Conservation (phyloP, 257 asterid species). For the Primulina huaijiensis region DNA sequence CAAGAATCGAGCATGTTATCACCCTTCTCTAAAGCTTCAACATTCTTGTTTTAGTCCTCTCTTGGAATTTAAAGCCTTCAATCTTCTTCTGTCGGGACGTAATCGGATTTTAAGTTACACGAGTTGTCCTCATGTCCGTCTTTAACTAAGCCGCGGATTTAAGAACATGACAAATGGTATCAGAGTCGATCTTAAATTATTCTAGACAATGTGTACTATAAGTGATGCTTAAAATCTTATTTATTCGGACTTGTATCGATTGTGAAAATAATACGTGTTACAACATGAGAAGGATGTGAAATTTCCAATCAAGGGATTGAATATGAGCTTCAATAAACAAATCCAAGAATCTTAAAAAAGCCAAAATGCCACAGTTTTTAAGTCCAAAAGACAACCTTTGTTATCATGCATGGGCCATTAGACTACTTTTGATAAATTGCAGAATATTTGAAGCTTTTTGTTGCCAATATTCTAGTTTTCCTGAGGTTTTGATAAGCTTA, state of each 20-base stretch:
- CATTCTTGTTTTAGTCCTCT: conserved; percentile 4
- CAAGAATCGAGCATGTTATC: conserved; percentile 11
- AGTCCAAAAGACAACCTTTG: conserved; percentile 8
- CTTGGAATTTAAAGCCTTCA: neutral
- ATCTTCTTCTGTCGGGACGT: neutral
- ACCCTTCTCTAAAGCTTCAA: conserved; percentile 16
- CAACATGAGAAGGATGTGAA: neutral
- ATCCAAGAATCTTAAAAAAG: conserved; percentile 17
- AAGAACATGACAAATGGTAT: neutral
- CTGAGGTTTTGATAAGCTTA: neutral
- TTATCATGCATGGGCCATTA: neutral
- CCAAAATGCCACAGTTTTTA: conserved; percentile 4
- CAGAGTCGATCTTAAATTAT: neutral
- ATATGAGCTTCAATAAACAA: conserved; percentile 3
- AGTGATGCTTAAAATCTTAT: too few relatives aligned
- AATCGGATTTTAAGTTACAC: conserved; percentile 3
- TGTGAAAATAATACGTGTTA: neutral
- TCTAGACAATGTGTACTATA: neutral
- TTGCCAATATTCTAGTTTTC: neutral
- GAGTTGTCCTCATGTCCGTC: too few relatives aligned
- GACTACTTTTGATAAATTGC: neutral
- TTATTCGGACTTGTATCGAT: too few relatives aligned
- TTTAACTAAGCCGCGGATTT: too few relatives aligned
- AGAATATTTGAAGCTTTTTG: conserved; percentile 10
- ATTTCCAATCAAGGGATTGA: neutral